Base-by-base conservation (phyloP, 2,329 filamentous ascomycete species). In the Botryotinia convoluta region DNA sequence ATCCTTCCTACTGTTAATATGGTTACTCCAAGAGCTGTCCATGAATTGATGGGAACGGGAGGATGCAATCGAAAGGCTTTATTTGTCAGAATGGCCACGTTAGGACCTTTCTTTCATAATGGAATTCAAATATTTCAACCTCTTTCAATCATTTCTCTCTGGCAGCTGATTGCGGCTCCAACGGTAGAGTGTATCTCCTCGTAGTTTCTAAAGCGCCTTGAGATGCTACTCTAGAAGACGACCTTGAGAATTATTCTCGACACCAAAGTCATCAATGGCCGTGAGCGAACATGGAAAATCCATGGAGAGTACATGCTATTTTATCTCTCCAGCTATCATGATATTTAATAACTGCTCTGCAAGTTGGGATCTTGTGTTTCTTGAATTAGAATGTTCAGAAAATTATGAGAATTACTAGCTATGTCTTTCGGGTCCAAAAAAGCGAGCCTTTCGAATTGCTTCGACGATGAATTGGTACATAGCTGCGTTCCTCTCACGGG, bases 301-400 rank as follows among this genome's bases (percentile, higher is more conserved):
- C 76, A 86, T 83, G 0, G 83, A 85, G 77, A 1, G 83, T 75
- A 26, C 71, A 74, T 32, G 82, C 81, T 0, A 83, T 85, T 7
- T 83, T 83, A 71, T 85, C 83, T 45, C 83, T 77, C 82, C 83
- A 4, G 83, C 83, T 37, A 83, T 72, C 44, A 84, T 76, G 26
- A 83, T 79, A 54, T 78, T 76, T 10, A 81, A 73, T 1, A 78
- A 45, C 72, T 84, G 79, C 68, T 7, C 77, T 1, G 83, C 83
- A 71, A 45, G 20, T 35, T 20, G 63, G 26, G 73, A 57, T 65
- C 74, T 69, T 62, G 86, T 7, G 87, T 88, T 48, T 65, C 26
- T 45, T 32, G n/a, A 10, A 45, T 45, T 26, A 16, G 26, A n/a
- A 12, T n/a, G 48, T n/a, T 10, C 48, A 51, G 48, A 51, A n/a